phyloP scores from a whole-genome alignment of 495 filamentous ascomycete genomes.

The Gamarada debralockiae region DNA sequence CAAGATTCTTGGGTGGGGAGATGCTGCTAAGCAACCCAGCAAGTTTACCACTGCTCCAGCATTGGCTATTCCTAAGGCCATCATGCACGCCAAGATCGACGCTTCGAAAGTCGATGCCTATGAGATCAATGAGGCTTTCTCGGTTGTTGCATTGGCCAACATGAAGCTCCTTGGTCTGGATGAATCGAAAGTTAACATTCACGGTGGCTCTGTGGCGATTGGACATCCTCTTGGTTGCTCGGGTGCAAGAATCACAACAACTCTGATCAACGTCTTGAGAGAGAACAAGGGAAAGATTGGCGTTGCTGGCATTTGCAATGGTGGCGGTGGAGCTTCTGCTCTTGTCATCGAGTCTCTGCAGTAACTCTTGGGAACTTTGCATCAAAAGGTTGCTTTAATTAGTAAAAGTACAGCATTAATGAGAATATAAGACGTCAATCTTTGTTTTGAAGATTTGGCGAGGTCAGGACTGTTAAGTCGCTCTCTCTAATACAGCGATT shows the following conservation, averaged over 20 bases:
- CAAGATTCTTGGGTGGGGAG: conserved; percentile 95
- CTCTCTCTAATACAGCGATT: no score
- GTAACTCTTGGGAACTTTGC: conserved; percentile 11
- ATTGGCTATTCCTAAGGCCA: conserved; percentile 93
- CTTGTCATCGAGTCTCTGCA: conserved; percentile 71
- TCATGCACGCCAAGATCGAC: conserved; percentile 81
- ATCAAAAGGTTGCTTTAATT: not conserved
- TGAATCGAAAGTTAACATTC: conserved; percentile 89
- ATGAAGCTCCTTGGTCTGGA: conserved; percentile 78
- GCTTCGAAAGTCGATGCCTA: conserved; percentile 80
- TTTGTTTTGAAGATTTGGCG: no score
- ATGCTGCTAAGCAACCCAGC: conserved; percentile 82
- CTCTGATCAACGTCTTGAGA: conserved; percentile 80
- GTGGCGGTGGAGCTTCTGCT: conserved; percentile 89
- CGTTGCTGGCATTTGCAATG: conserved; percentile 94
- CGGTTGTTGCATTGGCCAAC: conserved; percentile 92
- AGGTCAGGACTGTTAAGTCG: no score
- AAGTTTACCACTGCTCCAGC: conserved; percentile 95
- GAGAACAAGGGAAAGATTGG: conserved; percentile 92
- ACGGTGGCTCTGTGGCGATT: conserved; percentile 92
- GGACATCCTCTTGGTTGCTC: conserved; percentile 93
- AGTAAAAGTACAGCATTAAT: not conserved
- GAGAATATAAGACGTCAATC: no score
- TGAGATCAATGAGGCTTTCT: conserved; percentile 99
- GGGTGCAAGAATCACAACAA: conserved; percentile 90